phyloP scores from a whole-genome alignment of 2,329 filamentous ascomycete species.

The Dryadomyces quercivorus region DNA sequence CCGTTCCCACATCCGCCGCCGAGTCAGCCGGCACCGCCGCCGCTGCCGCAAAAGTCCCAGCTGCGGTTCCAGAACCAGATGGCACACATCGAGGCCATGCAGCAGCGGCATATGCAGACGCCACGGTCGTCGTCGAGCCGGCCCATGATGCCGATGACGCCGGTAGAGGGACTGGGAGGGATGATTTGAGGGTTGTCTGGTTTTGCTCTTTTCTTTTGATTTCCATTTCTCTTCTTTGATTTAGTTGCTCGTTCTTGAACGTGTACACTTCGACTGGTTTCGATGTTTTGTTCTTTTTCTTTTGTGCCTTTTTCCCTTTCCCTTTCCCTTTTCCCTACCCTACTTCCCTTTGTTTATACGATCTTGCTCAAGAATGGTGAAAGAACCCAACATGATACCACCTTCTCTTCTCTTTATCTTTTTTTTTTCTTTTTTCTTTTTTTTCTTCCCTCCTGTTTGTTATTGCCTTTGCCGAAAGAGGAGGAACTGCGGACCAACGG shows the following conservation, averaged over 20 bases:
- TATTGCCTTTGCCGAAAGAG: no score
- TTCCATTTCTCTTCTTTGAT: slow-evolving; percentile 1
- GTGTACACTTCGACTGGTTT: neutral
- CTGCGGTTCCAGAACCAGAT: slow-evolving; percentile 13
- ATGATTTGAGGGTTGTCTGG: slow-evolving; percentile 22
- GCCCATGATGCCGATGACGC: slow-evolving; percentile 14
- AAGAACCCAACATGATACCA: slow-evolving; percentile 1
- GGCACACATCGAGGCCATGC: slow-evolving; percentile 12
- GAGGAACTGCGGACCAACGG: no score
- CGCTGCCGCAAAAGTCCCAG: slow-evolving; percentile 17
- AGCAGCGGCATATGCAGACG: slow-evolving; percentile 16
- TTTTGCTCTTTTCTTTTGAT: neutral
- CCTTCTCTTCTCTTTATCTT: slow-evolving; percentile 1
- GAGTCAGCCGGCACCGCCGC: slow-evolving; percentile 15
- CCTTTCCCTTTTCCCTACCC: neutral
- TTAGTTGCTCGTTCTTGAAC: neutral
- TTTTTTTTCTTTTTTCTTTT: slow-evolving; percentile 6
- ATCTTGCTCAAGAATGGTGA: slow-evolving; percentile 1
- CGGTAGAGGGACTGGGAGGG: slow-evolving; percentile 28
- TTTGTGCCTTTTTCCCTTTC: slow-evolving; percentile 1
- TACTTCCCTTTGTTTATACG: slow-evolving; percentile 1
- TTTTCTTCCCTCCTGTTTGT: slow-evolving; percentile 1
- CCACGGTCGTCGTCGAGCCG: slow-evolving; percentile 13
- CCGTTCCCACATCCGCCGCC: neutral
- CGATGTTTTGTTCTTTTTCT: slow-evolving; percentile 1